These are phyloP conservation scores for Chaetomium cochliodes DNA, from an alignment of 495 filamentous ascomycete species.

Conservation along the genomic window DNA sequence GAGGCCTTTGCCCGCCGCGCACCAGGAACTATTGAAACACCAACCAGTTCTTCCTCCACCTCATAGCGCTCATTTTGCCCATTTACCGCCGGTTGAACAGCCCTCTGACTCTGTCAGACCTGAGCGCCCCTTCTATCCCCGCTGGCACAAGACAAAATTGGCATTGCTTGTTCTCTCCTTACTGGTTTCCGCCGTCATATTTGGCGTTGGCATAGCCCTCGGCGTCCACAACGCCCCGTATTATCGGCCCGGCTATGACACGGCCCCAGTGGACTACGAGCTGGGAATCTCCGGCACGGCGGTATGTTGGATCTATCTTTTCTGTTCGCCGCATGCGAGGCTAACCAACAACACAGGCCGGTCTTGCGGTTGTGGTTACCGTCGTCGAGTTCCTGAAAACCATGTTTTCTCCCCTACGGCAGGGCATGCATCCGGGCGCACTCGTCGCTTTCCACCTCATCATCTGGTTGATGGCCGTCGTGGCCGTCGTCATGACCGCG, in stretches of 20 bases:
- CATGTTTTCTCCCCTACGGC: slow-evolving; percentile 26
- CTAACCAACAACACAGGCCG: slow-evolving; percentile 11
- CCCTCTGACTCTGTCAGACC: not conserved
- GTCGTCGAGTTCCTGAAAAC: slow-evolving; percentile 38
- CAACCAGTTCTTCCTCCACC: not conserved
- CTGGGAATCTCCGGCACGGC: slow-evolving; percentile 18
- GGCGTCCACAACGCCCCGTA: slow-evolving; percentile 12
- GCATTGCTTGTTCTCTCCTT: slow-evolving; percentile 31
- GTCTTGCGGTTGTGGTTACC: slow-evolving; percentile 39
- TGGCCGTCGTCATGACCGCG: slow-evolving; percentile 24
- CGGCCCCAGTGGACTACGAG: not conserved
- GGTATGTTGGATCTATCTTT: too few relatives aligned
- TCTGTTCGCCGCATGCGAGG: too few relatives aligned
- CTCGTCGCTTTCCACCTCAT: slow-evolving; percentile 42
- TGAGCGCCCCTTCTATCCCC: slow-evolving; percentile 10
- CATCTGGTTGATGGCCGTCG: slow-evolving; percentile 29
- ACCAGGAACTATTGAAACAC: not conserved
- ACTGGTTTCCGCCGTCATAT: slow-evolving; percentile 30
- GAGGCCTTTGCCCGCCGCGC: slow-evolving; percentile 8
- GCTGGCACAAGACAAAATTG: slow-evolving; percentile 38
- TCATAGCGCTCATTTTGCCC: not conserved
- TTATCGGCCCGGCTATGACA: not conserved
- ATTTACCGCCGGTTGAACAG: slow-evolving; percentile 2
- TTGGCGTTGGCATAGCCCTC: slow-evolving; percentile 32
- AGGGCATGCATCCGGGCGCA: slow-evolving; percentile 40